A percentile compares a stretch with the other conserved stretches of the same genome.
These are phyloP conservation scores for Alternaria ethzedia DNA, from an alignment of 2,329 filamentous ascomycete species.

Conservation along the genomic window DNA sequence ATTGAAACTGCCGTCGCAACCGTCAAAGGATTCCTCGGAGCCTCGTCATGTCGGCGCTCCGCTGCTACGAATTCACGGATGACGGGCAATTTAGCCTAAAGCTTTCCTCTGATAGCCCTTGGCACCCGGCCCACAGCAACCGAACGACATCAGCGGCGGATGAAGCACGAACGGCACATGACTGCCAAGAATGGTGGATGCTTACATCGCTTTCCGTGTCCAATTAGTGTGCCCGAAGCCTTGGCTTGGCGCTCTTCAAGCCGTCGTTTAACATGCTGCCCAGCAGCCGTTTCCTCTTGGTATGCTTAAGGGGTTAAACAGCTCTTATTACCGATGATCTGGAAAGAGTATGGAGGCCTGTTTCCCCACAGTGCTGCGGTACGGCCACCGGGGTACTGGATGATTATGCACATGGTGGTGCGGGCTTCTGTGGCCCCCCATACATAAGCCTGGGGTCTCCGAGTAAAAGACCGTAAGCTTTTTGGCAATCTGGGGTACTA, in stretches of 20 bases:
- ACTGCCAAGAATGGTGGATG: slow-evolving; percentile 6
- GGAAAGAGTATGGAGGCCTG: slow-evolving; percentile 8
- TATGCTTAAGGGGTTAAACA: slow-evolving; percentile 16
- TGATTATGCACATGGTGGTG: slow-evolving; percentile 18
- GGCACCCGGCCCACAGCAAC: slow-evolving; percentile 1
- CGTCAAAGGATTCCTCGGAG: background rate
- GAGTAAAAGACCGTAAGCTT: slow-evolving; percentile 9
- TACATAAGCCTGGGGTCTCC: slow-evolving; percentile 11
- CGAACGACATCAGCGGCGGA: slow-evolving; percentile 8
- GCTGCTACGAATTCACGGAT: background rate
- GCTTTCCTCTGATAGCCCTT: slow-evolving; percentile 8
- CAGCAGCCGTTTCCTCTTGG: slow-evolving; percentile 13
- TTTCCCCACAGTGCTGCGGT: slow-evolving; percentile 12
- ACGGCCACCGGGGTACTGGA: slow-evolving; percentile 22
- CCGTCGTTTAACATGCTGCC: slow-evolving; percentile 2
- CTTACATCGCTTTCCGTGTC: background rate
- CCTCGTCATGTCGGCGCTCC: background rate
- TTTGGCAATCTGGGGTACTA: background rate
- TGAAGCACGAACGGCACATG: background rate
- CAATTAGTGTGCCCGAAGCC: background rate
- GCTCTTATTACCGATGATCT: slow-evolving; percentile 8
- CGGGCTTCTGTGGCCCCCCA: slow-evolving; percentile 1
- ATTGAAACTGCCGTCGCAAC: background rate
- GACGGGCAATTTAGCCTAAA: slow-evolving; percentile 21
- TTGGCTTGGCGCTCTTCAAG: background rate